Evolutionary conservation across 495 filamentous ascomycete genomes (phyloP).

Genomic region (Neurospora sp.): DNA sequence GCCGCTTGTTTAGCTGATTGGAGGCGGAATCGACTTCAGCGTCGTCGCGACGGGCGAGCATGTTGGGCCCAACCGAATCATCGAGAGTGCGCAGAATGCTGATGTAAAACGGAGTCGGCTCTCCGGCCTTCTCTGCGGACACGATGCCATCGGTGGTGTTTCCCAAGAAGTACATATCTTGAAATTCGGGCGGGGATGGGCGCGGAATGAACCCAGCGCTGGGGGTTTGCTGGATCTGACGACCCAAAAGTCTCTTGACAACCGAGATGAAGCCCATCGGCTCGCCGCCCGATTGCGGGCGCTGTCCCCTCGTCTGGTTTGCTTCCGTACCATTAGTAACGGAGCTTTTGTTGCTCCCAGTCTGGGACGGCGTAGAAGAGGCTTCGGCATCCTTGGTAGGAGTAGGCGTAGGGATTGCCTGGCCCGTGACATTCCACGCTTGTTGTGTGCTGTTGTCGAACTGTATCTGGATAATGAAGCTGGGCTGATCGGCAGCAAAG

Average conservation of each 20-base stretch:
- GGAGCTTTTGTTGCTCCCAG: slow-evolving; percentile 14
- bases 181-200: slow-evolving; percentile 44
- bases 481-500: slow-evolving; percentile 55
- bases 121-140: slow-evolving; percentile 49
- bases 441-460: slow-evolving; percentile 60
- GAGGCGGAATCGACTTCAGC: neutral
- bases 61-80: slow-evolving; percentile 22
- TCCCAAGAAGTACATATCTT: slow-evolving; percentile 69
- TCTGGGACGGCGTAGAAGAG: slow-evolving; percentile 15
- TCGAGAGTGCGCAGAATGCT: slow-evolving; percentile 32
- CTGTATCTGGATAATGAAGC: slow-evolving; percentile 68
- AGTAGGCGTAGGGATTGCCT: slow-evolving; percentile 19
- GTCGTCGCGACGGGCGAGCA: slow-evolving; percentile 26
- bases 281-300: neutral
- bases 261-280: neutral
- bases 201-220: slow-evolving; percentile 2
- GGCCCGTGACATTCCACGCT: slow-evolving; percentile 30
- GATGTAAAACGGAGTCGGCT: slow-evolving; percentile 61
- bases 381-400: neutral
- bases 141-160: slow-evolving; percentile 67
- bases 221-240: neutral
- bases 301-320: neutral
- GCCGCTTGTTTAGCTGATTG: neutral
- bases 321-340: slow-evolving; percentile 1
- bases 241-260: neutral